These are phyloP conservation scores for Microbotryomycetes sp. DNA, from an alignment of 1,284 basidiomycete species.

Conservation along the genomic window DNA sequence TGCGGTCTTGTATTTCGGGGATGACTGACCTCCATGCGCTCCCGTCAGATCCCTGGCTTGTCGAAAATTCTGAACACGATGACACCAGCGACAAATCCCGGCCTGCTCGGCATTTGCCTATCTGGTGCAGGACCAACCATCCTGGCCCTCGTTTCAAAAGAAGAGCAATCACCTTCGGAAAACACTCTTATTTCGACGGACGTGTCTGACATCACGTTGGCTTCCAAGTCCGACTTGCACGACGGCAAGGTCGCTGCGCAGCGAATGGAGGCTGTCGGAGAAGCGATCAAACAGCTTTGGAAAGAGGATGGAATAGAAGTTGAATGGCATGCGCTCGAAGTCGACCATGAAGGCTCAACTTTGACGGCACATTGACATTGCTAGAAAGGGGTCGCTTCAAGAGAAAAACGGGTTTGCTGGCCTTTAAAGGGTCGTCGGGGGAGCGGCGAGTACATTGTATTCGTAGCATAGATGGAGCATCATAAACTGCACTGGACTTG, in stretches of 20 bases:
- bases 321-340: constrained; percentile 44
- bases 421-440: neutral
- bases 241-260: constrained; percentile 4
- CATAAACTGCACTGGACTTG: no score
- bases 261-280: constrained; percentile 52
- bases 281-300: constrained; percentile 71
- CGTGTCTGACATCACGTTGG: constrained; percentile 18
- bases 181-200: constrained; percentile 8
- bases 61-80: constrained; percentile 81
- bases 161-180: neutral
- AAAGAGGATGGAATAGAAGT: constrained; percentile 64
- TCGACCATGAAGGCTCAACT: constrained; percentile 42
- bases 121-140: constrained; percentile 98
- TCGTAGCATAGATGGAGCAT: neutral
- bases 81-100: constrained; percentile 81
- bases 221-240: neutral
- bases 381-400: no score
- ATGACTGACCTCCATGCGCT: neutral
- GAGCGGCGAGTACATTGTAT: neutral
- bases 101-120: constrained; percentile 91
- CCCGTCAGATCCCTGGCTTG: constrained; percentile 80
- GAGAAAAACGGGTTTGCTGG: no score
- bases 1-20: neutral
- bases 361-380: constrained; percentile 11
- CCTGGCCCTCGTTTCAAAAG: constrained; percentile 63